A percentile compares a stretch with the other conserved stretches of the same genome.
phyloP scores from a whole-genome alignment of 805 yeast species.

The Wickerhamiella kazuoi region DNA sequence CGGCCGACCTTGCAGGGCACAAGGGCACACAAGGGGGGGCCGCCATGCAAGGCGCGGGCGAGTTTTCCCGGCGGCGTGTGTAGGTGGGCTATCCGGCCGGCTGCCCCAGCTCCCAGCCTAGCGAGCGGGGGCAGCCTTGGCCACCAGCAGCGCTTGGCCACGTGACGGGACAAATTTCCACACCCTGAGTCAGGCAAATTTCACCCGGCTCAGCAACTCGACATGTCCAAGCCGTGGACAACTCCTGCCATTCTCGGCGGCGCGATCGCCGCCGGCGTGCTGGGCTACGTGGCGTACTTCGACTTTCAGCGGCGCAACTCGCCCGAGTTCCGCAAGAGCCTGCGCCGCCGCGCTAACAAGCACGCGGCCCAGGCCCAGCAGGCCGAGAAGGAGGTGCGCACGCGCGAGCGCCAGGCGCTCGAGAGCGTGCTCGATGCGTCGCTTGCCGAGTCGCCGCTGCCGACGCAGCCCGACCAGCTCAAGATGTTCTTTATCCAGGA shows the following conservation, averaged over 20 bases:
- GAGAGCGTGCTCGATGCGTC: conserved; percentile 46
- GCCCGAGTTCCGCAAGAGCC: conserved; percentile 59
- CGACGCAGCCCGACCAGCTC: conserved; percentile 46
- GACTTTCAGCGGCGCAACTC: conserved; percentile 82
- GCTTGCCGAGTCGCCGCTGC: conserved; percentile 55
- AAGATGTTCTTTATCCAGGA: conserved; percentile 69
- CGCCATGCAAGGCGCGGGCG: too few species aligned
- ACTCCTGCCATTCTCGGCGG: conserved; percentile 14
- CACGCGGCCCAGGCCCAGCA: conserved; percentile 41
- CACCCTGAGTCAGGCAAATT: neutral
- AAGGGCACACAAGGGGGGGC: too few species aligned
- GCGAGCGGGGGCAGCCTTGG: too few species aligned
- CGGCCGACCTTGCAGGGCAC: too few species aligned
- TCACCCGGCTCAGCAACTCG: neutral
- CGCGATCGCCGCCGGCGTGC: conserved; percentile 18
- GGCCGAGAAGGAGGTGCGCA: conserved; percentile 41
- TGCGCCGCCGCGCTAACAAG: conserved; percentile 45
- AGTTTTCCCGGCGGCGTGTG: too few species aligned
- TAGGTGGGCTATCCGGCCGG: too few species aligned
- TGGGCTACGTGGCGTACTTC: conserved; percentile 62
- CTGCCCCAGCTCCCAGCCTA: too few species aligned
- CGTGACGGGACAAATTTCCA: neutral
- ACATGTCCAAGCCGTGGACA: neutral
- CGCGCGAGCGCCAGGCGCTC: conserved; percentile 37
- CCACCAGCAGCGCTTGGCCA: neutral